A percentile compares a stretch with the other conserved stretches of the same genome.
phyloP scores from a whole-genome alignment of 2,329 filamentous ascomycete genomes.

The Colletotrichum lini region DNA sequence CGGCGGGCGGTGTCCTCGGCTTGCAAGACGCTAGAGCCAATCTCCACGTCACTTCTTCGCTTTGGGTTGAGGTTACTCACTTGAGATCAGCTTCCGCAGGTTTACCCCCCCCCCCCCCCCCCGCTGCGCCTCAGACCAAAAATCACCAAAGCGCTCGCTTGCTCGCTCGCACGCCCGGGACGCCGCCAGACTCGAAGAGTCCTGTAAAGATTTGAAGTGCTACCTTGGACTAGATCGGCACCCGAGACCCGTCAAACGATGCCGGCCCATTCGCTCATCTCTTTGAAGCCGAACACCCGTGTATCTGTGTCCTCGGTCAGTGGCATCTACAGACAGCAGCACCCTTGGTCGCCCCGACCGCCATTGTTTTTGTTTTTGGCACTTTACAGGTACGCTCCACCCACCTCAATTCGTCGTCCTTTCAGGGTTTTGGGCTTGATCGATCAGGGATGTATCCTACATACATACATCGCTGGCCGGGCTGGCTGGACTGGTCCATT shows the following conservation, averaged over 20 bases:
- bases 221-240: conserved; percentile 10
- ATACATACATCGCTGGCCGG: conserved; percentile 11
- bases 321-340: background rate
- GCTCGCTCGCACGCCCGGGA: background rate
- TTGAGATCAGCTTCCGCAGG: conserved; percentile 7
- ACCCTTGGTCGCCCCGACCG: conserved; percentile 2
- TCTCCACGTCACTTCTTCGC: conserved; percentile 31
- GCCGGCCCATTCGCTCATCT: background rate
- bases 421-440: background rate
- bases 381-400: background rate
- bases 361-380: background rate
- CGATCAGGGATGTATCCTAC: background rate
- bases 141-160: conserved; percentile 5
- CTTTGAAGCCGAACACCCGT: conserved; percentile 1
- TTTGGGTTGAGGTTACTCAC: background rate
- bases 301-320: background rate
- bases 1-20: conserved; percentile 8
- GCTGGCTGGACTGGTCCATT: conserved; percentile 41
- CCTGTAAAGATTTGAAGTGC: background rate
- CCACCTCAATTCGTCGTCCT: background rate
- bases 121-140: conserved; percentile 7
- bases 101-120: background rate
- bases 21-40: conserved; percentile 17
- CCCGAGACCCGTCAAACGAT: background rate
- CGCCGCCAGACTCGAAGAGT: background rate